Evolutionary conservation across 306 rosid genomes (phyloP), one percentile per base, ranked within the genome.

Genomic region (Cyamopsis tetragonoloba): DNA sequence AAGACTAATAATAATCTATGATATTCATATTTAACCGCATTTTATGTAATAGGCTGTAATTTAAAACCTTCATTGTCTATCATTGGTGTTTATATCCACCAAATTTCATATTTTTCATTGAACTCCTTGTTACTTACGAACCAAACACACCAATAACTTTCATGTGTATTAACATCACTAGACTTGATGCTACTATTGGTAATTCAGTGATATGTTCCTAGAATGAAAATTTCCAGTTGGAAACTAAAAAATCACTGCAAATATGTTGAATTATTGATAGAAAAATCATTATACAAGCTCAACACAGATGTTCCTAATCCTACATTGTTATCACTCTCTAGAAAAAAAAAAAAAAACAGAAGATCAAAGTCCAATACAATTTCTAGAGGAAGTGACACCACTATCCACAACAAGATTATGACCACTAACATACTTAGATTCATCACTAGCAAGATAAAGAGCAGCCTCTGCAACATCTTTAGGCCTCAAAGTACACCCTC

Each of bases 321-420:
- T 50, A 65, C 32, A 32, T 15, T 53, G 54, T 56, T 1, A 55
- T 11, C 47, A 53, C 20, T 19, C 30, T 37, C 1, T 42, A 13
- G 70, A 66, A 22, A 3, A 38, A 23, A 24, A 55, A 3, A 46
- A 17, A 0, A 37, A 27, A 13, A 43, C 55, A 28, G 15, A 0
- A 26, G 14, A 28, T 58, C 66, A 87, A 58, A 89, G 58, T 11
- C 86, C 89, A 70, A 92, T 77, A 68, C 92, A 85, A 84, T 92
- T 92, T 68, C 68, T 87, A 3, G 92, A 89, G 22, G 87, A 68
- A 47, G 98, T 92, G 48, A 92, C 24, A 72, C 98, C 98, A 53
- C 98, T 95, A 56, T 92, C 98, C 3, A 92, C 92, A 34, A 92
- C 98, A 22, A 92, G 88, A 27, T 92, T 92, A 66, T 92, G 98